These are phyloP conservation scores for Zygoascus ofunaensis DNA, from an alignment of 805 yeast genomes.

Conservation along the genomic window DNA sequence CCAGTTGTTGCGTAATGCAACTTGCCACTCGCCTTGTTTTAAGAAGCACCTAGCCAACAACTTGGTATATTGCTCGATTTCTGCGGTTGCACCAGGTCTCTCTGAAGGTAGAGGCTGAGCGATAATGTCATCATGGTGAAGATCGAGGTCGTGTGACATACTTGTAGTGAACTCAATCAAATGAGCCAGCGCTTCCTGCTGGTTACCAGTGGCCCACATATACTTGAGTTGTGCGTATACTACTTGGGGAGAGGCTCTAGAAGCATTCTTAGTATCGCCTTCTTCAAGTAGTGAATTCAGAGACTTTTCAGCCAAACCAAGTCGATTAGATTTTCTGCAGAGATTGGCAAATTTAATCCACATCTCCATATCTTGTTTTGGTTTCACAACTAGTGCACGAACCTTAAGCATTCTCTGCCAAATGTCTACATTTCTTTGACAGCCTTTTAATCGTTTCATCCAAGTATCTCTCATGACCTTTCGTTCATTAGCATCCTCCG, in stretches of 20 bases:
- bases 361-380: slow-evolving; percentile 93
- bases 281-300: slow-evolving; percentile 70
- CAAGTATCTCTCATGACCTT: slow-evolving; percentile 79
- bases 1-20: slow-evolving; percentile 73
- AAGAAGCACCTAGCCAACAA: slow-evolving; percentile 87
- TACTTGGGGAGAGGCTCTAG: slow-evolving; percentile 90
- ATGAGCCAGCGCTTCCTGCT: slow-evolving; percentile 75
- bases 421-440: slow-evolving; percentile 96
- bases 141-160: slow-evolving; percentile 79
- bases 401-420: slow-evolving; percentile 96
- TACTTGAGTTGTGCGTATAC: slow-evolving; percentile 95
- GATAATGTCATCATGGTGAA: slow-evolving; percentile 68
- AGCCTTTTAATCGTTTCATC: slow-evolving; percentile 85
- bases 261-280: slow-evolving; percentile 46
- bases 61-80: slow-evolving; percentile 73
- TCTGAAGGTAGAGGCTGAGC: slow-evolving; percentile 75
- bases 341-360: slow-evolving; percentile 97
- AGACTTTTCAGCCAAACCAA: slow-evolving; percentile 88
- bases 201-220: slow-evolving; percentile 93
- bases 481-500: slow-evolving; percentile 74
- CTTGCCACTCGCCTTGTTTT: slow-evolving; percentile 98
- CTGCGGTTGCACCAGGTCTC: slow-evolving; percentile 60
- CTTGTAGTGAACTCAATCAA: slow-evolving; percentile 84
- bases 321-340: slow-evolving; percentile 87
- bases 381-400: slow-evolving; percentile 84